These are phyloP conservation scores for Fusarium chaquense DNA, from an alignment of 2,329 filamentous ascomycete genomes.

Conservation along the genomic window DNA sequence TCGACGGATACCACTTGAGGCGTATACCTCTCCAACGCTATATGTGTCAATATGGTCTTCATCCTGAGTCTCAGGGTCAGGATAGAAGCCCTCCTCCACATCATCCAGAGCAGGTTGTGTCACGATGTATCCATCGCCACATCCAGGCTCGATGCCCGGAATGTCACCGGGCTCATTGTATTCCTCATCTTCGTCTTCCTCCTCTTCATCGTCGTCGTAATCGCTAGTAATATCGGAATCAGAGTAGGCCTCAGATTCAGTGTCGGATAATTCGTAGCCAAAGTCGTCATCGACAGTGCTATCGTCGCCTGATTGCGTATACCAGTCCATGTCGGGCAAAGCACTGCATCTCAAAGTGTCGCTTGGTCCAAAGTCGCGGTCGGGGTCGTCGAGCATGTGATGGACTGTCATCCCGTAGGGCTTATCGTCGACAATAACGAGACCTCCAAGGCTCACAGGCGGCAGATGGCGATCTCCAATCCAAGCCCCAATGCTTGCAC, in stretches of 20 bases:
- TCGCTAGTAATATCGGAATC: slow-evolving; percentile 67
- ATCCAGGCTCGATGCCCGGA: slow-evolving; percentile 78
- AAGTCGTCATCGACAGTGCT: slow-evolving; percentile 65
- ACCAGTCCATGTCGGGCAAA: slow-evolving; percentile 57
- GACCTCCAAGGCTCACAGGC: slow-evolving; percentile 89
- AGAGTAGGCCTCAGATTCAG: slow-evolving; percentile 66
- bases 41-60: slow-evolving; percentile 87
- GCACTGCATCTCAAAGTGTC: slow-evolving; percentile 56
- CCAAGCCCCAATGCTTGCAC: slow-evolving; percentile 93
- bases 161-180: slow-evolving; percentile 79
- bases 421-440: slow-evolving; percentile 85
- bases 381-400: slow-evolving; percentile 87
- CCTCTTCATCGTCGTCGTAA: slow-evolving; percentile 62
- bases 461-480: slow-evolving; percentile 86
- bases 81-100: slow-evolving; percentile 85
- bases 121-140: slow-evolving; percentile 81
- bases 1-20: slow-evolving; percentile 88
- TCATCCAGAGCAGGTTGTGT: slow-evolving; percentile 94
- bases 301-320: slow-evolving; percentile 56
- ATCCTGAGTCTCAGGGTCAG: slow-evolving; percentile 75
- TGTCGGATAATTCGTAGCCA: slow-evolving; percentile 72
- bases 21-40: slow-evolving; percentile 84
- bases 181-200: slow-evolving; percentile 65
- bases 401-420: slow-evolving; percentile 96
- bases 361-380: slow-evolving; percentile 55